Evolutionary conservation across 495 filamentous ascomycete species (phyloP), one percentile per base, ranked within the genome.

Genomic region (Clavariopsis aquatica): DNA sequence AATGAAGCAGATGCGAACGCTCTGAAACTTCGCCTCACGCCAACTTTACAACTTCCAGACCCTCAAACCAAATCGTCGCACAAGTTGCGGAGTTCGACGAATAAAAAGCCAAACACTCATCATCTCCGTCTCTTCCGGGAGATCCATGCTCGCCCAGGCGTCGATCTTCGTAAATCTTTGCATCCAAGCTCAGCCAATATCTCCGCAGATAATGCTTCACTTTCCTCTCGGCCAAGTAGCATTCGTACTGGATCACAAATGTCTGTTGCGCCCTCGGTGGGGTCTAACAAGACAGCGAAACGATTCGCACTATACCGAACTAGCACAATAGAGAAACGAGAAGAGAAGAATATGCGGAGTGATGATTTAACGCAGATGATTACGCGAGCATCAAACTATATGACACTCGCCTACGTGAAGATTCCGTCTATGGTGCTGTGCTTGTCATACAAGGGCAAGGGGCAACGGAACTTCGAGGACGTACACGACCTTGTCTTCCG

Each of bases 291-390:
- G 59, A 53, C 56, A 3, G 75, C 78, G 34, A 87, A 83, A 71
- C 80, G 83, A 34, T 86, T 87, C 54, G 74, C 70, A 1, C 75
- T 89, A 7, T 75, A 77, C 28, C 82, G 82, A 28, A 71, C 77
- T 10, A 72, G 66, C 29, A 75, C 70, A 45, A 79, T 79, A 66
- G 78, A 82, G 10, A 86, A 89, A 65, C 68, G 73, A 27, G 78
- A 79, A 36, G 78, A 84, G 45, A 81, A 83, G 69, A 69, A 79
- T 28, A 80, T 78, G 43, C 81, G 84, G 6, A 90, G 89, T 0
- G 95, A 98, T 71, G 95, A 99, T 68, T 78, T 99, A n/a, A 91
- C 92, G 1, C 93, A 96, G 77, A 99, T 99, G 94, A 93, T 99
- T 73, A 86, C 88, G 52, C 86, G 94, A 29, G 94, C 94, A 7